Evolutionary conservation across 345 rosid species (phyloP).

Genomic region (Arabis hirsuta): DNA sequence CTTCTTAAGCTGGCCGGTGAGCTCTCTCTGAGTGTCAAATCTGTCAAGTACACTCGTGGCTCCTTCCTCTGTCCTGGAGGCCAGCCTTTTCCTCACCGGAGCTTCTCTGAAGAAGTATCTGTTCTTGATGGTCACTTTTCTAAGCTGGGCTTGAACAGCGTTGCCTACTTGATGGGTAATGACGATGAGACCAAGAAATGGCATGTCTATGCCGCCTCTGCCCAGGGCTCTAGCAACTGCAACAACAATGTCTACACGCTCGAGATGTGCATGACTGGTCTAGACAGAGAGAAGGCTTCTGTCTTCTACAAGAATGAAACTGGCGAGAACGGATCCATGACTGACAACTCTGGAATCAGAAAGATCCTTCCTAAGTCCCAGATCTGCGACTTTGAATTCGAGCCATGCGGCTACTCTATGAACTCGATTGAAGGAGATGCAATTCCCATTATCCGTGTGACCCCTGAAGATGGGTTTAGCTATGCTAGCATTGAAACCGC

Average conservation of each 20-base stretch:
- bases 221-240: constrained; percentile 25
- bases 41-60: constrained; percentile 89
- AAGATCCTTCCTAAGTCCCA: constrained; percentile 81
- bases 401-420: constrained; percentile 99
- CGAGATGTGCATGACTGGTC: constrained; percentile 97
- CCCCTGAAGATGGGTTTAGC: constrained; percentile 95
- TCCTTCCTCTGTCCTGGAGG: constrained; percentile 86
- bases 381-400: constrained; percentile 93
- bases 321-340: constrained; percentile 61
- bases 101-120: constrained; percentile 88
- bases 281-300: constrained; percentile 70
- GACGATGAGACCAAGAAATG: constrained; percentile 67
- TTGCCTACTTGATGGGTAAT: constrained; percentile 76
- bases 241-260: constrained; percentile 60
- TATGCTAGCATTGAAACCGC: constrained; percentile 91
- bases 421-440: constrained; percentile 82
- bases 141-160: constrained; percentile 60
- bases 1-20: constrained; percentile 75
- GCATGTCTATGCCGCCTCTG: constrained; percentile 91
- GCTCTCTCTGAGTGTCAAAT: constrained; percentile 61
- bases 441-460: constrained; percentile 83
- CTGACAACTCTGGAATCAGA: constrained; percentile 81
- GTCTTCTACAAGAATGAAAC: constrained; percentile 66
- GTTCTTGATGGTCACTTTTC: constrained; percentile 69
- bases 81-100: constrained; percentile 82